Evolutionary conservation across 2,329 filamentous ascomycete species (phyloP).

Genomic region (Bretziella fagacearum): DNA sequence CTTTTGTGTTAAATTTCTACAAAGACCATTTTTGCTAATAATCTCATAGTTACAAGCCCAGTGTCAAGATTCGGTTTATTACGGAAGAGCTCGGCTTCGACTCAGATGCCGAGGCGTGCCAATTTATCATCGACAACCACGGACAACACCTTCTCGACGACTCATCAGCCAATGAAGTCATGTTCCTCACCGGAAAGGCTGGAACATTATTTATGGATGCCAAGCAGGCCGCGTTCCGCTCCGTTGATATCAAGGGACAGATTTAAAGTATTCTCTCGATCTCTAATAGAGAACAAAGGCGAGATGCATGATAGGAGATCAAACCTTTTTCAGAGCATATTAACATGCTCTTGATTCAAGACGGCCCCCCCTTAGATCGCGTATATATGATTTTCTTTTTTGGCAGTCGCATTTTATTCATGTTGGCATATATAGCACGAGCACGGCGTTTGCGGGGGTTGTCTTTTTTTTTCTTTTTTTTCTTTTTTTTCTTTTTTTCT

Average conservation of each 20-base stretch:
- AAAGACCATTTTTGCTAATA: conserved; percentile 29
- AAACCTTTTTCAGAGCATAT: too few relatives aligned
- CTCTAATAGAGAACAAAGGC: background rate
- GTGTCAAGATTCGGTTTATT: conserved; percentile 76
- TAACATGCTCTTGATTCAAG: too few relatives aligned
- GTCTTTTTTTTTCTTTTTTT: too few relatives aligned
- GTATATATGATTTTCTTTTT: too few relatives aligned
- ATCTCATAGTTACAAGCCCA: conserved; percentile 64
- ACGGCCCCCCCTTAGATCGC: too few relatives aligned
- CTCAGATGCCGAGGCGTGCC: conserved; percentile 73
- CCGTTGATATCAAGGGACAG: conserved; percentile 94
- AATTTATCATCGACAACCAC: conserved; percentile 72
- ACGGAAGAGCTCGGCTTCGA: conserved; percentile 95
- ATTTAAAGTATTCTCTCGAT: conserved; percentile 41
- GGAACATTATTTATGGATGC: conserved; percentile 56
- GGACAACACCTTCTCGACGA: conserved; percentile 59
- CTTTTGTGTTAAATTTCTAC: too few relatives aligned
- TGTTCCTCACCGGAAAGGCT: conserved; percentile 59
- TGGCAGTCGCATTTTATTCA: too few relatives aligned
- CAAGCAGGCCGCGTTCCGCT: conserved; percentile 57
- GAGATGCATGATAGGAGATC: background rate
- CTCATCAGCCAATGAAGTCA: conserved; percentile 32
- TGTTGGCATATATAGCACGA: too few relatives aligned
- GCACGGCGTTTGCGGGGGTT: too few relatives aligned
- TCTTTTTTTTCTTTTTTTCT: too few relatives aligned